These are phyloP conservation scores for Trypanosoma conorhini DNA, from an alignment of 208 protist species.

Conservation along the genomic window DNA sequence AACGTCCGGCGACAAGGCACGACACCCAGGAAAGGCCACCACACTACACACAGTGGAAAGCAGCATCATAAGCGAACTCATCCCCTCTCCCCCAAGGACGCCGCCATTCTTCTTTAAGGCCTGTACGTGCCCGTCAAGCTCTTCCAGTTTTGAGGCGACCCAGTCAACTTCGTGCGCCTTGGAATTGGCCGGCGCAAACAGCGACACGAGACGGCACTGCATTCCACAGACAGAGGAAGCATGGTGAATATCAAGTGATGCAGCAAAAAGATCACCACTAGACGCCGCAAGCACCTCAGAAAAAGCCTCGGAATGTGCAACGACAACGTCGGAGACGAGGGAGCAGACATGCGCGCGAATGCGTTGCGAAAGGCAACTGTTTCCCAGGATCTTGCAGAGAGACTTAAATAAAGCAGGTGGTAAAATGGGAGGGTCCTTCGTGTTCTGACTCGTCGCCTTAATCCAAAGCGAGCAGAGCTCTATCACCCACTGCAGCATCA, in stretches of 20 bases:
- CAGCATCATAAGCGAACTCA: slow-evolving; percentile 36
- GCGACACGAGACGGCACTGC: slow-evolving; percentile 59
- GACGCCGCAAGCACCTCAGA: slow-evolving; percentile 9
- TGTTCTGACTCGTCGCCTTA: not conserved
- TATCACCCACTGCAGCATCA: slow-evolving; percentile 43
- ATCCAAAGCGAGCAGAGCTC: slow-evolving; percentile 40
- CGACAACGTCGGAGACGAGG: slow-evolving; percentile 33
- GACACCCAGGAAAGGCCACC: slow-evolving; percentile 27
- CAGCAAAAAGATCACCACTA: slow-evolving; percentile 45
- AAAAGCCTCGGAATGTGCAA: slow-evolving; percentile 1
- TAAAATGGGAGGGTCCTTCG: slow-evolving; percentile 14
- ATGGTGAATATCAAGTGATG: slow-evolving; percentile 34
- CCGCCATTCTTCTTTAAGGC: slow-evolving; percentile 20
- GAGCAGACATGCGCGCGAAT: slow-evolving; percentile 40
- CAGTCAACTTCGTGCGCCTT: slow-evolving; percentile 22
- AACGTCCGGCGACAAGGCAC: slow-evolving; percentile 15
- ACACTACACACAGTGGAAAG: slow-evolving; percentile 54
- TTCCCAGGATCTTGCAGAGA: slow-evolving; percentile 33
- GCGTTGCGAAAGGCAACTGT: slow-evolving; percentile 39
- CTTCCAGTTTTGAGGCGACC: slow-evolving; percentile 19
- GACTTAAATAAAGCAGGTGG: slow-evolving; percentile 29
- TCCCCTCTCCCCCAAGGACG: slow-evolving; percentile 19
- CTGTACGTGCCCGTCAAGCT: slow-evolving; percentile 20
- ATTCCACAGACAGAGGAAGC: slow-evolving; percentile 52
- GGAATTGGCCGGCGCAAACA: slow-evolving; percentile 25